Evolutionary conservation across 2,329 filamentous ascomycete species (phyloP), one percentile per base, ranked within the genome.

Genomic region (Diaporthe velutina): DNA sequence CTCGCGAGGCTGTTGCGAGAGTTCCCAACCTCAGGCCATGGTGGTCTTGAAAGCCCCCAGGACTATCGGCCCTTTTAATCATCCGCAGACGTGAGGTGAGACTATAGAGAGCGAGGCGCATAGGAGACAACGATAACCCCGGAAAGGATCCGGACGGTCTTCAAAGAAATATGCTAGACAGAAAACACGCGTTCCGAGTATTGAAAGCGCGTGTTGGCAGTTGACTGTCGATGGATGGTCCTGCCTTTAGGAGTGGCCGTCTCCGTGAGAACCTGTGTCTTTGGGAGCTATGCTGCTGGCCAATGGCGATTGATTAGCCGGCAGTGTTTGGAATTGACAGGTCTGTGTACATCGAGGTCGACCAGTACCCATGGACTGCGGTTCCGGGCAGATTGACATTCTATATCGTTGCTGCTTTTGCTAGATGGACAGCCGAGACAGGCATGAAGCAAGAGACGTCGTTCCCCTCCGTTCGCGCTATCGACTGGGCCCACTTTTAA

Each of bases 401-500:
- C 12, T 15, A 8, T n/a, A n/a, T n/a, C n/a, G 42, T 15, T 38
- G 45, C 22, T 30, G 45, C 28, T 35, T 45, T 28, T 38, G 30
- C 38, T 12, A 19, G 33, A 25, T 13, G 22, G 45, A 40, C 33
- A 40, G 48, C 33, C 64, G 48, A 54, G 64, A 40, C 64, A 54
- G 30, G 64, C 64, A 54, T 54, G 48, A 54, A 40, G 33, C 30
- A 68, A 54, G 64, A 68, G 48, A 68, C 22, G 64, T 68, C 48
- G 64, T 68, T 28, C 45, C 64, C 42, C 48, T 38, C 57, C 15
- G 33, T 54, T 40, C 45, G 33, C 48, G 64, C 64, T 68, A 68
- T 19, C n/a, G 64, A 38, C 2, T 7, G 58, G 73, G 7, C 68
- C 73, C 73, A 74, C 58, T 72, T 68, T 68, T 72, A 74, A 67